phyloP scores from a whole-genome alignment of 2,329 filamentous ascomycete genomes.

The Scolecobasidium constrictum region DNA sequence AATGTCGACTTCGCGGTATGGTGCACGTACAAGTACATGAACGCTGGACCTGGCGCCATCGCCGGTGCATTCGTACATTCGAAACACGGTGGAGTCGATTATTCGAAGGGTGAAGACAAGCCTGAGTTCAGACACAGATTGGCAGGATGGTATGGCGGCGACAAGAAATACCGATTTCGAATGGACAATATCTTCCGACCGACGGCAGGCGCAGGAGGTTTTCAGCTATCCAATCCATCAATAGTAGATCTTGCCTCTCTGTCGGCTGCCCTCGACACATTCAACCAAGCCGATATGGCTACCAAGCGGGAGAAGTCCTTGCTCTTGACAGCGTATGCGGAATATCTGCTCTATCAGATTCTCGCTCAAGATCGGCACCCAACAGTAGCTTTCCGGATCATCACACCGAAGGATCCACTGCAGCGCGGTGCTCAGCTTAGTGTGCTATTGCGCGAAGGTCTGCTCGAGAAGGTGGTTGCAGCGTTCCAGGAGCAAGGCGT shows the following conservation, averaged over 20 bases:
- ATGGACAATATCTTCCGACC: conserved; percentile 65
- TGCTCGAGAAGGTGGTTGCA: conserved; percentile 9
- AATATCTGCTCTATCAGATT: conserved; percentile 43
- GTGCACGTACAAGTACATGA: conserved; percentile 14
- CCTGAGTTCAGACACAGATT: conserved; percentile 46
- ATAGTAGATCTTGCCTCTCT: conserved; percentile 57
- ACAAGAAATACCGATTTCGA: conserved; percentile 57
- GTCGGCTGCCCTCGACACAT: conserved; percentile 52
- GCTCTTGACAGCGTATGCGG: conserved; percentile 55
- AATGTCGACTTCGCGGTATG: conserved; percentile 12
- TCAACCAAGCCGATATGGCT: conserved; percentile 51
- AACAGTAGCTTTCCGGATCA: conserved; percentile 30
- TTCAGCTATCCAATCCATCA: conserved; percentile 61
- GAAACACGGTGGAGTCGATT: conserved; percentile 16
- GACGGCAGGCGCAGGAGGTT: conserved; percentile 56
- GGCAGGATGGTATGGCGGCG: conserved; percentile 64
- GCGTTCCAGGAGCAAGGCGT: conserved; percentile 8
- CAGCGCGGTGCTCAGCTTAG: conserved; percentile 63
- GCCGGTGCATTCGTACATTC: conserved; percentile 11
- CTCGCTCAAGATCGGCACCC: background rate
- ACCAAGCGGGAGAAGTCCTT: conserved; percentile 54
- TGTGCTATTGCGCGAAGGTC: conserved; percentile 37
- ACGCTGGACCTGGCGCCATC: conserved; percentile 11
- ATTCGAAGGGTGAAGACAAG: conserved; percentile 21
- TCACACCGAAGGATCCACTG: conserved; percentile 50